phyloP scores from a whole-genome alignment of 192 early-diverging fungal genomes.

The Chytriomyces confervae region DNA sequence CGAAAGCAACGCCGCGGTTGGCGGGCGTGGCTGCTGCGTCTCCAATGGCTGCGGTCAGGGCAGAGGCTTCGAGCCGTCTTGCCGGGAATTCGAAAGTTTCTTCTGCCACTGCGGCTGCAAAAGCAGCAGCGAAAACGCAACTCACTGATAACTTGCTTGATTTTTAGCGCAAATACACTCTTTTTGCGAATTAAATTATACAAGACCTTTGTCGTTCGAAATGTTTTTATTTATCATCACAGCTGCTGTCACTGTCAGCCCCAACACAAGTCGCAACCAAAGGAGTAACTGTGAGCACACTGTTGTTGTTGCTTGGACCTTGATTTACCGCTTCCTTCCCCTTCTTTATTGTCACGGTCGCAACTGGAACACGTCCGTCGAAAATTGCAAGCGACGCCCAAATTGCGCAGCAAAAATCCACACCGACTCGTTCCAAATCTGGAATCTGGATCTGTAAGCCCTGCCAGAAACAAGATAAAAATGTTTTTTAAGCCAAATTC shows the following conservation, averaged over 20 bases:
- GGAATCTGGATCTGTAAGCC: constrained; percentile 52
- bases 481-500: neutral
- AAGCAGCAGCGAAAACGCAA: neutral
- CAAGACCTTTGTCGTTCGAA: neutral
- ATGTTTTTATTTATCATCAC: constrained; percentile 4
- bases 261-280: neutral
- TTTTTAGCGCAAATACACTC: neutral
- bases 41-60: neutral
- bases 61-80: neutral
- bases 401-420: constrained; percentile 47
- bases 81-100: neutral
- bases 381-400: constrained; percentile 36
- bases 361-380: constrained; percentile 31
- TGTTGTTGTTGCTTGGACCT: neutral
- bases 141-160: constrained; percentile 29
- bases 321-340: neutral
- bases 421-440: constrained; percentile 51
- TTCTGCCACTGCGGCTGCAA: neutral
- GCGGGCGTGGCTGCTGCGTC: neutral
- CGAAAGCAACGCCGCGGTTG: neutral
- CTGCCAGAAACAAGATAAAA: constrained; percentile 19
- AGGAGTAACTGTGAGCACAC: neutral
- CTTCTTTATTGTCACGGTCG: neutral
- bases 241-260: constrained; percentile 1
- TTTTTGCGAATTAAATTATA: no score